A percentile compares a stretch with the other conserved stretches of the same genome.
phyloP scores from a whole-genome alignment of 495 filamentous ascomycete genomes.

The Aspergillus biplanus region DNA sequence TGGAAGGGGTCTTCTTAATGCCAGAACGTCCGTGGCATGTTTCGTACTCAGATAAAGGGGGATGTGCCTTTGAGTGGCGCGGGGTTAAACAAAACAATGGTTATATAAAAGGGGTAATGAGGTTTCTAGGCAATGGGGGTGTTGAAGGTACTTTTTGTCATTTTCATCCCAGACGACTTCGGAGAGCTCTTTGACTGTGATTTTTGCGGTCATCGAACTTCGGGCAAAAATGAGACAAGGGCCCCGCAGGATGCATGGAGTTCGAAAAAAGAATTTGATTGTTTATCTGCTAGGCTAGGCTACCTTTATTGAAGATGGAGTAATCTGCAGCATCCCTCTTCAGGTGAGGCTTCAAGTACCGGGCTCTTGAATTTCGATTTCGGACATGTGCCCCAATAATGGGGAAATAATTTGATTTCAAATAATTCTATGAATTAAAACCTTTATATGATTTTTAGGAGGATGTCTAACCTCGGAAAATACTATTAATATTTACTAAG shows the following conservation, averaged over 20 bases:
- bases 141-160: conserved; percentile 17
- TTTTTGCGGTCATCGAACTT: conserved; percentile 13
- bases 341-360: too few relatives aligned
- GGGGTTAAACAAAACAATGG: background rate
- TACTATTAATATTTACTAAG: too few relatives aligned
- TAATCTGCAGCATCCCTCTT: too few relatives aligned
- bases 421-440: too few relatives aligned
- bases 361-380: too few relatives aligned
- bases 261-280: conserved; percentile 1
- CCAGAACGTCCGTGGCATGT: conserved; percentile 9
- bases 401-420: too few relatives aligned
- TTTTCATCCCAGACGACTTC: background rate
- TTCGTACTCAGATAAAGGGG: background rate
- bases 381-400: too few relatives aligned
- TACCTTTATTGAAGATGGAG: too few relatives aligned
- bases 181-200: conserved; percentile 12
- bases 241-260: background rate
- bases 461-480: too few relatives aligned
- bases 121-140: conserved; percentile 15
- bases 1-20: conserved; percentile 21
- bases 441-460: too few relatives aligned
- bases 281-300: background rate
- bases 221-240: conserved; percentile 10
- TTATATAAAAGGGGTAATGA: conserved; percentile 11
- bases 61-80: conserved; percentile 15